Evolutionary conservation across 495 filamentous ascomycete species (phyloP), one percentile per base, ranked within the genome.

Genomic region (Jackrogersella minutella): DNA sequence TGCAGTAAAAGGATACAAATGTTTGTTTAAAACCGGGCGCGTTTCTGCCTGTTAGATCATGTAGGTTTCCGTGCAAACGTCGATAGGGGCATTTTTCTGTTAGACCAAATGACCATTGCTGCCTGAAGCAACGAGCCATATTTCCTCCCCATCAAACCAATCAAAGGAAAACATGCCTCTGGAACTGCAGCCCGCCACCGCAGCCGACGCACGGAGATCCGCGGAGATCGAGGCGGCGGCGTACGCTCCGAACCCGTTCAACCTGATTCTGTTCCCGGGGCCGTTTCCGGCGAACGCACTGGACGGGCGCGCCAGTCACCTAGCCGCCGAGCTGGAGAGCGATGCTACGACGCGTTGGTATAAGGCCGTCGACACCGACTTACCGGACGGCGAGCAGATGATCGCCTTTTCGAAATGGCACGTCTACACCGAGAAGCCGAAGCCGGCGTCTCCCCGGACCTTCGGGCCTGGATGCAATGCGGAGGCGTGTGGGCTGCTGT

Each of bases 391-490:
- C 11, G 66, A 55, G 37, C 57, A 71, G 58, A 69, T 70, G 56
- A 63, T 80, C 49, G 72, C 76, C 13, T 79, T 74, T 55, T 71
- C 72, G 2, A 74, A 78, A 52, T 79, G 76, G 76, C 66, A 76
- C 26, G 24, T 75, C 36, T 71, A 72, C 34, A 36, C 66, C 34
- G 68, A 69, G 33, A 59, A 57, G 13, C 31, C 70, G 17, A 17
- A 30, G 10, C 55, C 51, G 0, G 31, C 58, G 22, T 36, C 64
- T 3, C 58, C 63, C 2, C 58, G 65, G 4, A 66, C 46, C 14
- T 77, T 75, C 22, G 64, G 68, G 3, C 43, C 66, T 1, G 69
- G 68, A 0, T 58, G 47, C 10, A 78, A 80, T 31, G 36, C 41
- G 5, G 72, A 72, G 21, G 68, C 77, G 11, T 78, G 75, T 22